Evolutionary conservation across 2,329 filamentous ascomycete genomes (phyloP).

Genomic region (Alternaria incomplexa): DNA sequence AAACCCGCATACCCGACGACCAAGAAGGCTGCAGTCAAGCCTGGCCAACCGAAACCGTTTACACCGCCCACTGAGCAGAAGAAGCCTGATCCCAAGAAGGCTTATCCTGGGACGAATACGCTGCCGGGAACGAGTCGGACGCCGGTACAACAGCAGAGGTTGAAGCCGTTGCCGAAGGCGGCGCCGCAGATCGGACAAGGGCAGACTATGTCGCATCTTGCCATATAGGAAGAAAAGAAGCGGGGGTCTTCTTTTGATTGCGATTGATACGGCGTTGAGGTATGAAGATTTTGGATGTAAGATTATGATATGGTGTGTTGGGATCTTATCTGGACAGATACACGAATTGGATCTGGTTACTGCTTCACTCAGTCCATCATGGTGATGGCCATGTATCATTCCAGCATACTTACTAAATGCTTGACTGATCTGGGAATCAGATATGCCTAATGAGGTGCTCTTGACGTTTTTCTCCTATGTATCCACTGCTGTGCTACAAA

Average conservation of each 20-base stretch:
- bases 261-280: not conserved
- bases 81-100: constrained; percentile 19
- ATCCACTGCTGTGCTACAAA: not conserved
- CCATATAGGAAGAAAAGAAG: constrained; percentile 11
- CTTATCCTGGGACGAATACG: constrained; percentile 43
- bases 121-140: constrained; percentile 33
- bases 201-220: constrained; percentile 39
- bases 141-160: constrained; percentile 33
- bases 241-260: not conserved
- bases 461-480: not conserved
- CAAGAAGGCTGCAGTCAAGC: constrained; percentile 38
- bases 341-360: not conserved
- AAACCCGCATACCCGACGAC: constrained; percentile 23
- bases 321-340: too few species aligned
- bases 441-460: not conserved
- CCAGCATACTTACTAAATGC: not conserved
- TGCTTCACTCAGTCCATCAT: not conserved
- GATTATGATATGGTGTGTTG: not conserved
- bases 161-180: constrained; percentile 33
- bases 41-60: constrained; percentile 37
- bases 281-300: not conserved
- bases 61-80: constrained; percentile 21
- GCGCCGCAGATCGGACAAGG: constrained; percentile 33
- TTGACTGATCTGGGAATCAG: not conserved
- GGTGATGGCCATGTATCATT: not conserved